phyloP scores from a whole-genome alignment of 1,284 basidiomycete species.

The Ustilago xerochloae region DNA sequence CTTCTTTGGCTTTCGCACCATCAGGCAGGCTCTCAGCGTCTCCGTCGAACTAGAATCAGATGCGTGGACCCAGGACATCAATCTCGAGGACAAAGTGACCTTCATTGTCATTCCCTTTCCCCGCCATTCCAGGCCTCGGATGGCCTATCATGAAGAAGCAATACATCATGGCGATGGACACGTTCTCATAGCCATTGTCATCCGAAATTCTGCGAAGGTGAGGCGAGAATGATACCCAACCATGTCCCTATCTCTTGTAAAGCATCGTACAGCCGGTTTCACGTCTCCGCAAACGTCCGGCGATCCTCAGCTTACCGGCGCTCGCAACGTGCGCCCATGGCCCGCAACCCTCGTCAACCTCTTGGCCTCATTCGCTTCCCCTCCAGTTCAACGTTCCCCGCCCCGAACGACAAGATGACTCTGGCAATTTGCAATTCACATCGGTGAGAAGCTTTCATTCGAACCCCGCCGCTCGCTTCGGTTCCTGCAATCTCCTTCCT shows the following conservation, averaged over 20 bases:
- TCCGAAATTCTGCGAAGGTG: not conserved
- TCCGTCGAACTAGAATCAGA: too few relatives aligned
- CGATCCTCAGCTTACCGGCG: slow-evolving; percentile 24
- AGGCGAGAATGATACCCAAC: not conserved
- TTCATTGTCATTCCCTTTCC: too few relatives aligned
- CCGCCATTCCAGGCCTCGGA: slow-evolving; percentile 5
- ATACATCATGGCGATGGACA: not conserved
- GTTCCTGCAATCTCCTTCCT: not conserved
- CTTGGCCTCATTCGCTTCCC: too few relatives aligned
- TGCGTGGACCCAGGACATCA: too few relatives aligned
- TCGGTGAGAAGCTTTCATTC: not conserved
- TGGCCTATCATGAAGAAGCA: not conserved
- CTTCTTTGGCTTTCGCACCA: not conserved
- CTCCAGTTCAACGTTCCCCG: too few relatives aligned
- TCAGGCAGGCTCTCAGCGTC: too few relatives aligned
- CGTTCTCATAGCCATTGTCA: slow-evolving; percentile 14
- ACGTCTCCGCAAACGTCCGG: slow-evolving; percentile 4
- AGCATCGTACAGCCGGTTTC: slow-evolving; percentile 1
- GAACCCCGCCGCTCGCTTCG: not conserved
- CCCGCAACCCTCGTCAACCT: not conserved
- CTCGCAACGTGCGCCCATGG: slow-evolving; percentile 8
- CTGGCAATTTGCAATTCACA: slow-evolving; percentile 8
- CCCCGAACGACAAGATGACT: too few relatives aligned
- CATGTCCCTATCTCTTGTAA: not conserved
- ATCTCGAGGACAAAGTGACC: too few relatives aligned